Evolutionary conservation across 495 filamentous ascomycete species (phyloP).

Genomic region (Penicillium samsonianum): DNA sequence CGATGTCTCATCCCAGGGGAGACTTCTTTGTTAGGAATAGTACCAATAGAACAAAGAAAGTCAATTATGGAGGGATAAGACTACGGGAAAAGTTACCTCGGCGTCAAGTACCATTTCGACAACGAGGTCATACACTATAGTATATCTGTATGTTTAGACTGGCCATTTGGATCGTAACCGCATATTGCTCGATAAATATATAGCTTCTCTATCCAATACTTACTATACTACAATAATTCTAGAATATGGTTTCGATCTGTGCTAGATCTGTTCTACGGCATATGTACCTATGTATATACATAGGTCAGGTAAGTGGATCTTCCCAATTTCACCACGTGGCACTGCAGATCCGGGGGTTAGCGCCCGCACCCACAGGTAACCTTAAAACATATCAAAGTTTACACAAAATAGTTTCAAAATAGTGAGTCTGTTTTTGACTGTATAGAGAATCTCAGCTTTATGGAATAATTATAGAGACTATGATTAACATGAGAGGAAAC

Average conservation of each 20-base stretch:
- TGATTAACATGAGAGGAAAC: neutral
- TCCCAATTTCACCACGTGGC: neutral
- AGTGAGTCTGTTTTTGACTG: neutral
- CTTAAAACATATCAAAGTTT: neutral
- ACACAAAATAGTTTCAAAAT: neutral
- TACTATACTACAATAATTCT: neutral
- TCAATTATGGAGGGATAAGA: neutral
- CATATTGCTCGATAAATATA: neutral
- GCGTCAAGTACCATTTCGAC: neutral
- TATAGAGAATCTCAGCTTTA: neutral
- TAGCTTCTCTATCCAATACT: neutral
- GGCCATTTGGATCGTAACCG: neutral
- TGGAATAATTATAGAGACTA: neutral
- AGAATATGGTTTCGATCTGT: neutral
- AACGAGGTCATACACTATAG: neutral
- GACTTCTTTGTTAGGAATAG: neutral
- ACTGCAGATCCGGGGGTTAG: constrained; percentile 2
- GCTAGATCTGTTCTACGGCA: neutral
- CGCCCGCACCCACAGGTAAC: neutral
- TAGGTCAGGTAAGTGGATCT: neutral
- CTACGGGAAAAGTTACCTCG: neutral
- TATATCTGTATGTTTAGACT: neutral
- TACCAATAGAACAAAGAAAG: neutral
- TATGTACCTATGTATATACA: neutral
- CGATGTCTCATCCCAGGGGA: neutral